Evolutionary conservation across 805 yeast species (phyloP).

Genomic region (Spathaspora sp.): DNA sequence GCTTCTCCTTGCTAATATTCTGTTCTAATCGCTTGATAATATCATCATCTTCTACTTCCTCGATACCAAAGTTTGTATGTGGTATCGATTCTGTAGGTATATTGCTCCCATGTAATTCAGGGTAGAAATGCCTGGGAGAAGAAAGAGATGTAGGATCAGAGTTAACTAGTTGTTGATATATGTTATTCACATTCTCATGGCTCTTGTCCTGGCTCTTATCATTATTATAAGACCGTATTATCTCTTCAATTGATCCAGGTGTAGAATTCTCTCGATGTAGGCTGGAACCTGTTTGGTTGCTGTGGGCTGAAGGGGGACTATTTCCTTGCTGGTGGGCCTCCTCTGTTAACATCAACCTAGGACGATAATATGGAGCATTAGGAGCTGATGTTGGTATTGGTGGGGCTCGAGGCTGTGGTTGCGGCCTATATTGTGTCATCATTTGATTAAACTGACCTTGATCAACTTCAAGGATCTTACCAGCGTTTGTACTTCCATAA

Average conservation of each 20-base stretch:
- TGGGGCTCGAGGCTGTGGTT: not conserved
- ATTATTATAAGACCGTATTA: slow-evolving; percentile 20
- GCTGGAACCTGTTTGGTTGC: slow-evolving; percentile 1
- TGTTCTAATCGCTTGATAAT: slow-evolving; percentile 41
- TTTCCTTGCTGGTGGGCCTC: slow-evolving; percentile 19
- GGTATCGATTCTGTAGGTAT: slow-evolving; percentile 2
- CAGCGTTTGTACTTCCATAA: slow-evolving; percentile 55
- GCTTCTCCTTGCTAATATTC: slow-evolving; percentile 46
- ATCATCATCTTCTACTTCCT: slow-evolving; percentile 10
- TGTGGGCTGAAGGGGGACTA: not conserved
- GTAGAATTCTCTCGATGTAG: slow-evolving; percentile 4
- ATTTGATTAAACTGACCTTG: slow-evolving; percentile 15
- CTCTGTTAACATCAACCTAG: slow-evolving; percentile 39
- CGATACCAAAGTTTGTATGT: not conserved
- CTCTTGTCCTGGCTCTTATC: slow-evolving; percentile 18
- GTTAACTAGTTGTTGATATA: slow-evolving; percentile 29
- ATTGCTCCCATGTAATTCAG: slow-evolving; percentile 22
- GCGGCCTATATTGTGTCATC: slow-evolving; percentile 9
- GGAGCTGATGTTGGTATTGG: not conserved
- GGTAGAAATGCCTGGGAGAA: slow-evolving; percentile 31
- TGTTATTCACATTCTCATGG: slow-evolving; percentile 17
- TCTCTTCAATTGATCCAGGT: slow-evolving; percentile 23
- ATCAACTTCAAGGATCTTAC: slow-evolving; percentile 41
- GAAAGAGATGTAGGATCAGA: slow-evolving; percentile 16
- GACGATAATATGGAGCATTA: slow-evolving; percentile 18